phyloP scores from a whole-genome alignment of 495 filamentous ascomycete species.

The Hyphodiscus hymeniophilus region DNA sequence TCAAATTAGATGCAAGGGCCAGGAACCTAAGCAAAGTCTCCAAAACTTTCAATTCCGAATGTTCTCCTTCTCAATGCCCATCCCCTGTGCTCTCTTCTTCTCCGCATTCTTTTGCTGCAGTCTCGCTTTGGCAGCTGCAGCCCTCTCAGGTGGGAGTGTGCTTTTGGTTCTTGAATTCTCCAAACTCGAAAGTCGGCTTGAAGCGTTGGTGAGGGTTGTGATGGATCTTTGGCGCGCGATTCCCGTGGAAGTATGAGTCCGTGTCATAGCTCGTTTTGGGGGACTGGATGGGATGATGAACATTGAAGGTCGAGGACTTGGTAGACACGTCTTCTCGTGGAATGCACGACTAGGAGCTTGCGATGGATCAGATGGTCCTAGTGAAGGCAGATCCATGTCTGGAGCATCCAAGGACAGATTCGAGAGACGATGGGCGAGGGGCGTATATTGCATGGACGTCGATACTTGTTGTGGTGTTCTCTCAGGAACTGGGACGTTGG shows the following conservation, averaged over 20 bases:
- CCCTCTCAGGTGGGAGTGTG: slow-evolving; percentile 49
- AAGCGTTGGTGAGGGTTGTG: slow-evolving; percentile 22
- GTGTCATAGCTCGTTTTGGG: slow-evolving; percentile 21
- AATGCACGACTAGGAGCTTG: slow-evolving; percentile 1
- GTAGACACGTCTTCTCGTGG: slow-evolving; percentile 10
- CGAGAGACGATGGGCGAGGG: slow-evolving; percentile 9
- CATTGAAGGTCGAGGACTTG: slow-evolving; percentile 21
- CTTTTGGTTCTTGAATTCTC: slow-evolving; percentile 30
- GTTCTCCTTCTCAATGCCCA: slow-evolving; percentile 16
- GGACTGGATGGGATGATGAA: slow-evolving; percentile 20
- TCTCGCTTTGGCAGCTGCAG: slow-evolving; percentile 54
- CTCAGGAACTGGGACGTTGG: slow-evolving; percentile 13
- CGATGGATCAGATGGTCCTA: slow-evolving; percentile 6
- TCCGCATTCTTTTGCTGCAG: slow-evolving; percentile 46
- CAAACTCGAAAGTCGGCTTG: slow-evolving; percentile 21
- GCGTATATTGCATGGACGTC: slow-evolving; percentile 12
- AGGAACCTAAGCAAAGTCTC: neutral
- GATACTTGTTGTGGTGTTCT: slow-evolving; percentile 3
- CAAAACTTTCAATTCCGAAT: slow-evolving; percentile 5
- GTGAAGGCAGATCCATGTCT: slow-evolving; percentile 10
- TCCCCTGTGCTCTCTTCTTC: slow-evolving; percentile 21
- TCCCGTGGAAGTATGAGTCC: slow-evolving; percentile 28
- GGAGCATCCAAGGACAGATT: slow-evolving; percentile 4
- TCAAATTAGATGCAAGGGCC: neutral
- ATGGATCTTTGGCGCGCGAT: slow-evolving; percentile 22